A percentile compares a stretch with the other conserved stretches of the same genome.
Evolutionary conservation across 306 rosid species (phyloP).

Genomic region (Abrus pulchellus): DNA sequence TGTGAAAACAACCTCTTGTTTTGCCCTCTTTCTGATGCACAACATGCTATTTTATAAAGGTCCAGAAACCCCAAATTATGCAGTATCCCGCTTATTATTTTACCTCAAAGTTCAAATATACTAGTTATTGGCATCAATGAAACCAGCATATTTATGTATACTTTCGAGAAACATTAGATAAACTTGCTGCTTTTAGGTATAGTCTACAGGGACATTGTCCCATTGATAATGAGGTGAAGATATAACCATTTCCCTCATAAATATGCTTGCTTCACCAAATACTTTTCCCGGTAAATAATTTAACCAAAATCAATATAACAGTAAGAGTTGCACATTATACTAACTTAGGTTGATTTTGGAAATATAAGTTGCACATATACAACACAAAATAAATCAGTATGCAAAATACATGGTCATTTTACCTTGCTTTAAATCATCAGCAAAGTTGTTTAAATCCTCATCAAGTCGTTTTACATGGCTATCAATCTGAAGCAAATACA

Average conservation of each 20-base stretch:
- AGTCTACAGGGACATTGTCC: neutral
- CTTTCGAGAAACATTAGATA: conserved; percentile 7
- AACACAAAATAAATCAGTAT: conserved; percentile 38
- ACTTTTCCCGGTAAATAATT: neutral
- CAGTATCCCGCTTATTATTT: neutral
- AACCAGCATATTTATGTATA: conserved; percentile 4
- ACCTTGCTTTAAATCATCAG: conserved; percentile 98
- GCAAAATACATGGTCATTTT: conserved; percentile 44
- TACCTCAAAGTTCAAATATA: conserved; percentile 36
- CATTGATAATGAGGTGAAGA: conserved; percentile 22
- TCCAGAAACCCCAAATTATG: conserved; percentile 18
- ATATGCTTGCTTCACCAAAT: neutral
- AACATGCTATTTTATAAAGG: conserved; percentile 30
- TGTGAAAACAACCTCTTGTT: conserved; percentile 12
- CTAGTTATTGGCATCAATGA: neutral
- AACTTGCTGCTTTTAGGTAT: conserved; percentile 26
- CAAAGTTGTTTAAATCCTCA: conserved; percentile 91
- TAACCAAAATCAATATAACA: conserved; percentile 22
- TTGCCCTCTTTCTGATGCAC: conserved; percentile 27
- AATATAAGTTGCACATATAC: conserved; percentile 33
- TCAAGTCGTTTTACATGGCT: conserved; percentile 96
- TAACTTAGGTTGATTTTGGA: conserved; percentile 22
- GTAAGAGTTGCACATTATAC: conserved; percentile 14
- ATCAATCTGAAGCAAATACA: conserved; percentile 78
- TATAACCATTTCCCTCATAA: conserved; percentile 9